Evolutionary conservation across 805 yeast genomes (phyloP), one percentile per base, ranked within the genome.

Genomic region (Jamesozyma piceae): DNA sequence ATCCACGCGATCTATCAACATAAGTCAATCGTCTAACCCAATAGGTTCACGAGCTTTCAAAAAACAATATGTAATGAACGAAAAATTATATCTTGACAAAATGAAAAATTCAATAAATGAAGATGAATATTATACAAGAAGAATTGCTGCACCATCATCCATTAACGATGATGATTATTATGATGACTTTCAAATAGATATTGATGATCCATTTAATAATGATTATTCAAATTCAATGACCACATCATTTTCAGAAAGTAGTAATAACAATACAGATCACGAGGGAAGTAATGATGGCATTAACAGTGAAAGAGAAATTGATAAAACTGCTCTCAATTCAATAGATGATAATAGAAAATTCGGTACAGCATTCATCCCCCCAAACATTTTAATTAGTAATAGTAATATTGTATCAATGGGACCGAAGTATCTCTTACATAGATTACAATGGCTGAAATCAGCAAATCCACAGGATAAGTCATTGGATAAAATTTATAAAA

Each of bases 51-150:
- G 53, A 38, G 39, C 50, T 4, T 55, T 53, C 37, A 55, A 60
- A 36, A 51, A 55, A 20, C 64, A 58, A 38, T 62, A 63, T 38
- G 57, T 59, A 1, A 46, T 78, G 3, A 89, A 82, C 53, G 92
- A 84, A 55, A 72, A 72, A 51, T 73, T 78, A 1, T 83, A 83
- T 52, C 60, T 84, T 44, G 74, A 73, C 43, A 75, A 75, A 54
- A 73, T 83, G 54, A 71, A 74, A 45, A 78, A 78, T 49, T 80
- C 75, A 48, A 64, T 69, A 32, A 73, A 68, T 3, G 86, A 82
- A 55, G 92, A 83, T 58, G 92, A 83, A 51, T 81, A 81, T 57
- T 80, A 81, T 54, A 80, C 85, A 11, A 77, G 77, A 49, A 85
- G 81, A 3, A 75, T 80, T 34, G 66, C 76, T 0, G 62, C 68